Evolutionary conservation across 1,139 yeast genomes (phyloP), one percentile per base, ranked within the genome.

Genomic region (Kodamaea fungicola): DNA sequence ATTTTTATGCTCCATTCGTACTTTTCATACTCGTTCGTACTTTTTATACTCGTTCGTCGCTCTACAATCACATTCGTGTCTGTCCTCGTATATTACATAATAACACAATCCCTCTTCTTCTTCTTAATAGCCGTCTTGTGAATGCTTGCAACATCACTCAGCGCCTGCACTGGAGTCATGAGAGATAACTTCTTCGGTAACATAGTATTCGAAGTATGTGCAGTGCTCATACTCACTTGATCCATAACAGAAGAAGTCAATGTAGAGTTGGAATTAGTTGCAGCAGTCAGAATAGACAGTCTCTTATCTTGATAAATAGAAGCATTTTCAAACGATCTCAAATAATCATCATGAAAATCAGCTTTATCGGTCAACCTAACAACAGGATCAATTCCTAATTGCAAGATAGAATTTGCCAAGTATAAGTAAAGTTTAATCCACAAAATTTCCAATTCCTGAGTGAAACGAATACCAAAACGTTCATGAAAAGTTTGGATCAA

Each of bases 401-500:
- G 81, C 30, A 82, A 58, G 47, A 83, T 64, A 28, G 78, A 65
- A 55, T 85, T 85, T 32, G 94, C 83, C 46, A 87, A 59, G 52
- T 70, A 77, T 46, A 76, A 58, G 55, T 75, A 76, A 37, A 76
- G 57, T 47, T 83, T 80, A 46, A 84, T 80, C 95, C 95, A 86
- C 39, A 84, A 78, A 42, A 80, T 73, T 51, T 76, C 82, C 39
- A 76, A 58, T 42, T 74, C 78, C 30, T 70, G 63, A 33, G 68
- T 69, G 52, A 76, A 76, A 13, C 61, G 56, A 10, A 41, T 47
- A 4, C 74, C 75, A 45, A 69, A 82, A 49, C 95, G 62, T 57
- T 85, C 92, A 49, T 78, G 76, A 50, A 86, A 78, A 1, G 95
- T 86, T 47, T 76, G 76, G 41, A 86, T 67, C 37, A 87, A 66